These are phyloP conservation scores for Calonectria hawksworthii DNA, from an alignment of 2,329 filamentous ascomycete species.

Conservation along the genomic window DNA sequence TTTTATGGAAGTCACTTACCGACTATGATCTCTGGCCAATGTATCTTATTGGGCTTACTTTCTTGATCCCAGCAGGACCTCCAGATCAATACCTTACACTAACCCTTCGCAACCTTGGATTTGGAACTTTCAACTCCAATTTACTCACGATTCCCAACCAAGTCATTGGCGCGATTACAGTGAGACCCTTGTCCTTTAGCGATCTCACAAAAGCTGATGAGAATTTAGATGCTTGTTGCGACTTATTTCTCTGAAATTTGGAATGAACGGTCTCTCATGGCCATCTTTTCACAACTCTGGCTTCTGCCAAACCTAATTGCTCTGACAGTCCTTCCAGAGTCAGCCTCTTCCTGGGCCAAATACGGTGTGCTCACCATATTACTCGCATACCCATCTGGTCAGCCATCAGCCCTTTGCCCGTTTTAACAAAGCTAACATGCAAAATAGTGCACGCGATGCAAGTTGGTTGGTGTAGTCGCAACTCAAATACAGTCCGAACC, in stretches of 20 bases:
- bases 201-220: not conserved
- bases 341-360: conserved; percentile 49
- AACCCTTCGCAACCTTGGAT: conserved; percentile 41
- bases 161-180: conserved; percentile 25
- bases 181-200: not conserved
- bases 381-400: conserved; percentile 57
- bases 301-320: conserved; percentile 70
- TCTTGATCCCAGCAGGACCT: conserved; percentile 62
- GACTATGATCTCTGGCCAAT: conserved; percentile 72
- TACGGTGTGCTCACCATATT: conserved; percentile 52
- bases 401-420: not conserved
- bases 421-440: conserved; percentile 36
- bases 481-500: conserved; percentile 72
- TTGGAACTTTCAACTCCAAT: conserved; percentile 59
- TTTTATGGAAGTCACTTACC: conserved; percentile 64
- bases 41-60: conserved; percentile 64
- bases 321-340: conserved; percentile 42
- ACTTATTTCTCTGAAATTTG: conserved; percentile 53
- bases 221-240: conserved; percentile 13
- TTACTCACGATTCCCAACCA: conserved; percentile 33
- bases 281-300: conserved; percentile 65
- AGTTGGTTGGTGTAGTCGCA: conserved; percentile 71
- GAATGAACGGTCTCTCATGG: conserved; percentile 59
- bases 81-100: conserved; percentile 66
- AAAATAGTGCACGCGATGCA: conserved; percentile 51